These are phyloP conservation scores for Penicillium bovifimosum DNA, from an alignment of 495 filamentous ascomycete species.

Conservation along the genomic window DNA sequence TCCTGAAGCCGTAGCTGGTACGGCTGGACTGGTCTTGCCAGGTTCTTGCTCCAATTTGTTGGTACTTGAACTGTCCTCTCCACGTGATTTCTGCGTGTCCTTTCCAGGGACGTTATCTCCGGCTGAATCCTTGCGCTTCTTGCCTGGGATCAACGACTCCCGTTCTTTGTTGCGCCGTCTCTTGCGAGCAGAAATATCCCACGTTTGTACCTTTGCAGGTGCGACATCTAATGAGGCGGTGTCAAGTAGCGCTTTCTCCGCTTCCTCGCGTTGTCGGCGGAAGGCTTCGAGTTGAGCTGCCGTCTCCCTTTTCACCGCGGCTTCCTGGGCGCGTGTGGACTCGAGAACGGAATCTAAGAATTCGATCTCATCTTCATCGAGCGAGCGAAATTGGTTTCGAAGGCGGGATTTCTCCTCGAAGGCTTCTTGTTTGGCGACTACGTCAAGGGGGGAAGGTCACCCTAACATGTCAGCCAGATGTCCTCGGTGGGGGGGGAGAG, in stretches of 20 bases:
- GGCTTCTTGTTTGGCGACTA: slow-evolving; percentile 92
- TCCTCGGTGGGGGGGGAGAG: not conserved
- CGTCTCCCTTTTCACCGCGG: slow-evolving; percentile 65
- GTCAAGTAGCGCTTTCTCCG: slow-evolving; percentile 47
- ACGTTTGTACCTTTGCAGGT: slow-evolving; percentile 40
- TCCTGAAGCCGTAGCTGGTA: not conserved
- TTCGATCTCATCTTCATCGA: slow-evolving; percentile 92
- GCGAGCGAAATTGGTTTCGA: slow-evolving; percentile 88
- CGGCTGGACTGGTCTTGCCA: not conserved
- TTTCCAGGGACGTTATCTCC: slow-evolving; percentile 9
- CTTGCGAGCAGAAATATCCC: slow-evolving; percentile 52
- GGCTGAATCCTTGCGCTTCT: slow-evolving; percentile 49
- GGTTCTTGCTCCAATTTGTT: not conserved
- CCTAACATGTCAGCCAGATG: slow-evolving; percentile 6
- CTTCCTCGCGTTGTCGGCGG: slow-evolving; percentile 61
- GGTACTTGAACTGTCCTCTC: not conserved
- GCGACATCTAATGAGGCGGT: slow-evolving; percentile 31
- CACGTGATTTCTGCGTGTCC: slow-evolving; percentile 1
- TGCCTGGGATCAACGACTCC: slow-evolving; percentile 50
- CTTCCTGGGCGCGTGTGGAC: slow-evolving; percentile 65
- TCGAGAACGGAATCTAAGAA: slow-evolving; percentile 78
- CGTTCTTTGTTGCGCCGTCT: slow-evolving; percentile 54
- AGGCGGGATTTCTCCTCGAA: slow-evolving; percentile 86
- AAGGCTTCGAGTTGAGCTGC: slow-evolving; percentile 67
- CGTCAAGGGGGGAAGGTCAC: slow-evolving; percentile 41